Conservation (phyloP, 768 basidiomycete genomes). For the Agrocybe praecox region DNA sequence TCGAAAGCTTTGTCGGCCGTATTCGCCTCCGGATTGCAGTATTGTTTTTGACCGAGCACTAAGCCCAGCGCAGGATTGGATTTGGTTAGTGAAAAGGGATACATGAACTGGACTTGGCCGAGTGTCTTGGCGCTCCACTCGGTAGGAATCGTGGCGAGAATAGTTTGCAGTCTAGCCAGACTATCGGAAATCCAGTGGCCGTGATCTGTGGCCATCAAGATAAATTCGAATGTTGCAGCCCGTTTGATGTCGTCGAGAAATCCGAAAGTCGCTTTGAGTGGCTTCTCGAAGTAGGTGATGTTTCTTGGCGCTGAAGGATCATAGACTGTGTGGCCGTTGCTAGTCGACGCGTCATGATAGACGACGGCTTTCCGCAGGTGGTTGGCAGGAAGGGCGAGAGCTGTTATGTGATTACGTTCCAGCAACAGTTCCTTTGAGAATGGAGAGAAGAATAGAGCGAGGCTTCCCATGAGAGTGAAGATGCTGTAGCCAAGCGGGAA, state of each 20-base stretch:
- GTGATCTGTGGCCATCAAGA: not conserved
- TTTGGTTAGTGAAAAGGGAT: constrained; percentile 8
- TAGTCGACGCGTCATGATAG: not conserved
- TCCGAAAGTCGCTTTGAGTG: not conserved
- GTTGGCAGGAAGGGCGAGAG: not conserved
- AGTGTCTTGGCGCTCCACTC: constrained; percentile 8
- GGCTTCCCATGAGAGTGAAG: constrained; percentile 9
- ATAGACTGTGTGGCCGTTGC: not conserved
- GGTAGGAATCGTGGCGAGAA: constrained; percentile 6
- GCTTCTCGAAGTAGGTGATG: not conserved
- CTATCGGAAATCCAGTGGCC: constrained; percentile 2
- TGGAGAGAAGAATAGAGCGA: constrained; percentile 9
- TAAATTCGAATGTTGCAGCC: not conserved
- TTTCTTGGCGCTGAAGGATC: not conserved
- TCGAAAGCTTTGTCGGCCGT: constrained; percentile 8
- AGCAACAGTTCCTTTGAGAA: constrained; percentile 11
- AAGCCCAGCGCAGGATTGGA: constrained; percentile 10
- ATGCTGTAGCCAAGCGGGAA: constrained; percentile 5
- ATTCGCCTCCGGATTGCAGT: constrained; percentile 3
- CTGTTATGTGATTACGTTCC: not conserved
- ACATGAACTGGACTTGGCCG: not conserved
- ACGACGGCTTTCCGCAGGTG: not conserved
- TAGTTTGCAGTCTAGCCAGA: constrained; percentile 4
- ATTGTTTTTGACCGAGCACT: constrained; percentile 1
- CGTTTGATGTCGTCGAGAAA: not conserved